Percentiles rank a stretch among this genome's conserved stretches.
Conservation (phyloP, 1,284 basidiomycete species). For the Microbotryum intermedium region DNA sequence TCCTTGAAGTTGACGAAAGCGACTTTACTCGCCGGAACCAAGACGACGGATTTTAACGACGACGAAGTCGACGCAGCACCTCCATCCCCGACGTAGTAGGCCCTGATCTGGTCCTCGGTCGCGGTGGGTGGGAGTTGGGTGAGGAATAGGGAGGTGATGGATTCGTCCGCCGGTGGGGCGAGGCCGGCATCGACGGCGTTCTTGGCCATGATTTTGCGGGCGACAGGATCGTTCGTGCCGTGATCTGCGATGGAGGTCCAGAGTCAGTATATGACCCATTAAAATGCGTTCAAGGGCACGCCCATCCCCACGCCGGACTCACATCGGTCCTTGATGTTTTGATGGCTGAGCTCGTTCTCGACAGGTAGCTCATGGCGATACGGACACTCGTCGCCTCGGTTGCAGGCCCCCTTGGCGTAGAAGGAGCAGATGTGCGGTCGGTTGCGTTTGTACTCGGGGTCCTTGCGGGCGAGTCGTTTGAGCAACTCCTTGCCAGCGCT, state of each 20-base stretch:
- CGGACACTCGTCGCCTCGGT: constrained; percentile 81
- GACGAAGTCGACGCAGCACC: constrained; percentile 54
- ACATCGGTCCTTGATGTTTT: constrained; percentile 82
- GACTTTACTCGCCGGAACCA: constrained; percentile 78
- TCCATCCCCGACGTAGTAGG: constrained; percentile 56
- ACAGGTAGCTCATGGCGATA: constrained; percentile 87
- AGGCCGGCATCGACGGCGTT: constrained; percentile 71
- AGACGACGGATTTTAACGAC: constrained; percentile 73
- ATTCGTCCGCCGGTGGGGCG: constrained; percentile 76
- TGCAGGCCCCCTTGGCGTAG: constrained; percentile 91
- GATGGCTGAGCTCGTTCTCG: constrained; percentile 72
- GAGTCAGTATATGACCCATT: background rate
- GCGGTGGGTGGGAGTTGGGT: constrained; percentile 67
- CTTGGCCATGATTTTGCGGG: constrained; percentile 67
- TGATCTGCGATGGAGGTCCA: constrained; percentile 48
- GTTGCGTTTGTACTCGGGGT: constrained; percentile 95
- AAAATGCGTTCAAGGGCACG: no score
- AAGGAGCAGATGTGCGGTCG: constrained; percentile 90
- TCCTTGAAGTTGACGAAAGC: constrained; percentile 92
- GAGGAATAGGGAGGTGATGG: constrained; percentile 82
- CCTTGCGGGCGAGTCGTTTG: constrained; percentile 75
- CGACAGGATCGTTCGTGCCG: constrained; percentile 82
- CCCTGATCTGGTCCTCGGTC: constrained; percentile 69
- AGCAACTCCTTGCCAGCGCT: constrained; percentile 82
- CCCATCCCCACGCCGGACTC: constrained; percentile 5